Percentiles rank a stretch among this genome's conserved stretches.
Conservation (phyloP, 2,329 filamentous ascomycete genomes). For the Neonectria coccinea region DNA sequence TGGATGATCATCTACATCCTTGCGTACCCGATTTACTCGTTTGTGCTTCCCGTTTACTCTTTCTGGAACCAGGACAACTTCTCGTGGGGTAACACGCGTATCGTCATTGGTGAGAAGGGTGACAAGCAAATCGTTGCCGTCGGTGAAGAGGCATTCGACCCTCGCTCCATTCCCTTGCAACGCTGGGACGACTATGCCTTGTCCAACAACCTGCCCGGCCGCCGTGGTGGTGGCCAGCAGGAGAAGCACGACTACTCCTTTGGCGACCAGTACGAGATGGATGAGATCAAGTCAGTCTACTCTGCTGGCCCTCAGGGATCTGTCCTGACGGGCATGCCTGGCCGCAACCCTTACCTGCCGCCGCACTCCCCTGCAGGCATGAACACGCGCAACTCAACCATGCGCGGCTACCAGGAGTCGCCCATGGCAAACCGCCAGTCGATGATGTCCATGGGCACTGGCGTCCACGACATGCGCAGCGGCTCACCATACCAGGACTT, state of each 20-base stretch:
- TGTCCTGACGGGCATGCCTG: conserved; percentile 85
- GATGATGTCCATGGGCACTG: conserved; percentile 73
- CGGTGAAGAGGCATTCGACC: conserved; percentile 88
- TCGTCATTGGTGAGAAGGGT: conserved; percentile 95
- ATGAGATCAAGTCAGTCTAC: conserved; percentile 97
- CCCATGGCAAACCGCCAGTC: conserved; percentile 74
- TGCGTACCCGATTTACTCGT: conserved; percentile 95
- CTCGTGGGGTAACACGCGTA: conserved; percentile 97
- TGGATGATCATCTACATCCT: conserved; percentile 99
- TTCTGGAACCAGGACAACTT: conserved; percentile 99
- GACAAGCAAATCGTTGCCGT: conserved; percentile 90
- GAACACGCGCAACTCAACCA: conserved; percentile 58
- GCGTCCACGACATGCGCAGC: conserved; percentile 59
- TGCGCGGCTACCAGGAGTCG: conserved; percentile 61
- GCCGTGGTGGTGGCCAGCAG: conserved; percentile 74
- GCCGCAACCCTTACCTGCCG: conserved; percentile 81
- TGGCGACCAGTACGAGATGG: conserved; percentile 91
- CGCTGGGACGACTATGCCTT: conserved; percentile 97
- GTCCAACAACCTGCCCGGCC: conserved; percentile 88
- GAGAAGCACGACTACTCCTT: conserved; percentile 76
- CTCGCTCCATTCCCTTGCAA: conserved; percentile 91
- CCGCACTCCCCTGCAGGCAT: conserved; percentile 83
- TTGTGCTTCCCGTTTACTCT: conserved; percentile 92
- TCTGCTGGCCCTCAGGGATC: conserved; percentile 91
- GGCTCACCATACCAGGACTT: conserved; percentile 70